Evolutionary conservation across 108 stramenopile genomes (phyloP), one percentile per base, ranked within the genome.

Genomic region (Nitzschia putrida): DNA sequence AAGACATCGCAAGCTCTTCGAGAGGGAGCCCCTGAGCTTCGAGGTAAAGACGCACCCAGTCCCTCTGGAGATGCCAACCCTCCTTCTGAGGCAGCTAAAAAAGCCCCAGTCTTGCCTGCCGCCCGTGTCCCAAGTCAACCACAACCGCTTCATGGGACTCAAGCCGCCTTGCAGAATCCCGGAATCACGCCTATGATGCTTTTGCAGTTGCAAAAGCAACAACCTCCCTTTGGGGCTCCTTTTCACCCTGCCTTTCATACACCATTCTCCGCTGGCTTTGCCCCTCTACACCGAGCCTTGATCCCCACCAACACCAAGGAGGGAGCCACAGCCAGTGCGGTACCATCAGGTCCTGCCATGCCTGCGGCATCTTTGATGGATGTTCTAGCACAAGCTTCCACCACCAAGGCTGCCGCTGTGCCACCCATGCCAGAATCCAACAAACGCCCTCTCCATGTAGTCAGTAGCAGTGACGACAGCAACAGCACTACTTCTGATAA

Each of bases 1-100:
- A 92, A 92, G 72, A 89, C 91, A 1, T 77, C 80, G 18, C 91
- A 92, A 76, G 88, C 88, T 41, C 73, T 92, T 24, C 72, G 91
- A 37, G 91, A 92, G 66, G 90, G 90, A 18, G 86, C 86, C 0
- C 86, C 86, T 25, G 79, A 83, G 26, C 53, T 87, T 41, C 76
- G 86, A 13, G 66, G 56, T 3, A 21, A 60, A 2, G 58, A n/a
- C 8, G n/a, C 13, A 16, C 14, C 16, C 39, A 60, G 16, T 26
- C 14, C 38, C 58, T 21, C 16, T 16, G 25, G 13, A 14, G 22
- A 14, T 56, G 13, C 2, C 13, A 20, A 13, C 25, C 25, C 55
- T 8, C 24, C 55, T 56, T 39, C 58, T 14, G 11, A 25, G 16
- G 16, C 58, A 20, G 37, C 58, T 39, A 20, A 14, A 13, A 25